Percentiles rank a stretch among this genome's conserved stretches.
These are phyloP conservation scores for Cochlearia excelsa DNA, from an alignment of 345 rosid species.

Conservation along the genomic window DNA sequence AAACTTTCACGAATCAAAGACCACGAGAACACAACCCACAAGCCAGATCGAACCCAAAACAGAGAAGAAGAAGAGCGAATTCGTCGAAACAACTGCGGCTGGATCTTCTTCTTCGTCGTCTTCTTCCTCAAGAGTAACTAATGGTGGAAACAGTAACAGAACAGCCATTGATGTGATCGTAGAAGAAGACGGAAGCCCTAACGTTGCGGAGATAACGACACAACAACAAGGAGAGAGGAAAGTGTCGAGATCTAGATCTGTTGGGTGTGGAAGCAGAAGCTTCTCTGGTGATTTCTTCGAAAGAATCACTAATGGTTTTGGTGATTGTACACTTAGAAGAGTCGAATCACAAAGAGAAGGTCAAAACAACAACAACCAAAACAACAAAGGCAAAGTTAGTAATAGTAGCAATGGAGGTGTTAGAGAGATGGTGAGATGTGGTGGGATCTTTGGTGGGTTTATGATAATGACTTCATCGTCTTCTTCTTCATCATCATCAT, in stretches of 20 bases:
- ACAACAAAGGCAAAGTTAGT: constrained; percentile 37
- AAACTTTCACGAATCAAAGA: constrained; percentile 18
- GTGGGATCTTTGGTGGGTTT: constrained; percentile 95
- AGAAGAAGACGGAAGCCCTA: constrained; percentile 64
- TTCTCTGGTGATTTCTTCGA: constrained; percentile 97
- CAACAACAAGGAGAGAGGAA: constrained; percentile 49
- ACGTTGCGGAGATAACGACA: constrained; percentile 39
- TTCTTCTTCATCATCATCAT: constrained; percentile 67
- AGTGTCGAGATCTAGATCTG: constrained; percentile 99
- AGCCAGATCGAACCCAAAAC: too few species aligned
- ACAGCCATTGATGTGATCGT: constrained; percentile 40
- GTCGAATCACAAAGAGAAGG: constrained; percentile 98
- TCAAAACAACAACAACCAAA: neutral
- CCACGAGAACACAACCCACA: neutral
- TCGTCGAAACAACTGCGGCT: constrained; percentile 5
- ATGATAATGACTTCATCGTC: constrained; percentile 67
- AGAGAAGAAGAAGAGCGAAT: neutral
- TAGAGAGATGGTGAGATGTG: constrained; percentile 82
- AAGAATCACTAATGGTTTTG: constrained; percentile 93
- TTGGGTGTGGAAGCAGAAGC: constrained; percentile 97
- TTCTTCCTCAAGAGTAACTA: constrained; percentile 35
- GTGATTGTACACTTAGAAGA: constrained; percentile 90
- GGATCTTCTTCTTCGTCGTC: constrained; percentile 34
- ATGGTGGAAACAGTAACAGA: constrained; percentile 11
- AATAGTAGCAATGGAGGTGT: constrained; percentile 26